Percentiles rank a stretch among this genome's conserved stretches.
These are phyloP conservation scores for Fusarium pininemorale DNA, from an alignment of 2,329 filamentous ascomycete species.

Conservation along the genomic window DNA sequence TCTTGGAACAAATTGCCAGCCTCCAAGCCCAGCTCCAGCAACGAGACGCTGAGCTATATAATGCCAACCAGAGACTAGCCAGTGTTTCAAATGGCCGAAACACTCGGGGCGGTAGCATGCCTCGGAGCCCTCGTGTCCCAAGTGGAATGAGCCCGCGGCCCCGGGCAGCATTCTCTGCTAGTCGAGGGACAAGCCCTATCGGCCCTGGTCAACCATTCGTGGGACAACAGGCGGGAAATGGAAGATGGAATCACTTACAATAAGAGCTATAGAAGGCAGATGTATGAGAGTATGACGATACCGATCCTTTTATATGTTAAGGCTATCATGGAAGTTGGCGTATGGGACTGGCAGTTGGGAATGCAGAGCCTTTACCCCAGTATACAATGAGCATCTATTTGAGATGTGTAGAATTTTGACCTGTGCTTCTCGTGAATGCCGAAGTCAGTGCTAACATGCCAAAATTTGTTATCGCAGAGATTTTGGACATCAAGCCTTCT, in stretches of 20 bases:
- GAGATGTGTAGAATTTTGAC: background rate
- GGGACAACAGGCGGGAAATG: conserved; percentile 50
- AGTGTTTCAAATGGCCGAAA: conserved; percentile 60
- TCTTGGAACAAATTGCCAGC: conserved; percentile 52
- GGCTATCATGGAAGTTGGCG: conserved; percentile 4
- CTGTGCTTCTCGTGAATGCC: background rate
- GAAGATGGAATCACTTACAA: conserved; percentile 57
- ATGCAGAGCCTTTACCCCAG: background rate
- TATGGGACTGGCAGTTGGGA: background rate
- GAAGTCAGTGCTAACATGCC: background rate
- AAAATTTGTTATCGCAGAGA: background rate
- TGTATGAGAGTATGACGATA: background rate
- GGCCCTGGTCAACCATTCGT: conserved; percentile 52
- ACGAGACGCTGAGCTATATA: conserved; percentile 60
- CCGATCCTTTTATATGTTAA: conserved; percentile 13
- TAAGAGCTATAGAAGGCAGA: conserved; percentile 42
- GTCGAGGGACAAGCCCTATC: conserved; percentile 62
- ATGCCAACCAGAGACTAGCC: conserved; percentile 58
- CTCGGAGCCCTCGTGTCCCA: conserved; percentile 64
- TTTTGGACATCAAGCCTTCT: background rate
- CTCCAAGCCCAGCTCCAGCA: conserved; percentile 57
- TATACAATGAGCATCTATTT: background rate
- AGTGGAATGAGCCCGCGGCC: conserved; percentile 60
- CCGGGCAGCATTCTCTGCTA: conserved; percentile 48
- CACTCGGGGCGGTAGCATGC: conserved; percentile 65